Evolutionary conservation across 805 yeast species (phyloP), one percentile per base, ranked within the genome.

Genomic region (Kluyveromyces lactis): DNA sequence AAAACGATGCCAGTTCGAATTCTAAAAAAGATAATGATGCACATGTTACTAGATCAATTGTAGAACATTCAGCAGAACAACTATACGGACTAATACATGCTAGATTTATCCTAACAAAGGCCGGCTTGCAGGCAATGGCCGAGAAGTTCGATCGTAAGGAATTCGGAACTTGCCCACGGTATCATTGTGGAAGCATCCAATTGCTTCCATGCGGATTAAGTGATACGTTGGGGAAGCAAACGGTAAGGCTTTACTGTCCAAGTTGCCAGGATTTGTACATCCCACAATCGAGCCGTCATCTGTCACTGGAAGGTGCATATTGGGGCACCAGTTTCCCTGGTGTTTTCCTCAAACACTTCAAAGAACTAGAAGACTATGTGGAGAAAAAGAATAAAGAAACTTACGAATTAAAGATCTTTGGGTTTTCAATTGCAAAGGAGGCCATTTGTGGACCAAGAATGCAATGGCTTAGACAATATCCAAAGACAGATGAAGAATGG

Each of bases 311-410:
- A 62, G 98, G 98, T 4, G 96, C 97, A 1, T 92, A 82, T 54
- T 92, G 94, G 67, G 97, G 98, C 4, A 86, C 97, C 0, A 80
- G 94, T 26, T 92, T 92, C 65, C 92, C 96, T 1, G 97, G 96
- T 2, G 72, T 92, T 49, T 83, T 92, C 52, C 76, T 92, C 44
- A 84, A 87, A 56, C 82, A 85, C 73, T 87, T 81, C 64, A 86
- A 92, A n/a, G 97, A 86, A 47, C 75, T 87, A 37, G 95, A 83
- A 55, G 75, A 76, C 51, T 86, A 83, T 53, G 79, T 86, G 49
- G 69, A 72, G 41, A 68, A 74, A 42, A 69, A 83, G 53, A 67
- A 76, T 46, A 75, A 73, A 31, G 60, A 58, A 10, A 50, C 56
- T 1, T 81, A 72, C 56, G 82, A 84, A 36, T 72, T 87, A 53